Evolutionary conservation across 495 filamentous ascomycete genomes (phyloP).

Genomic region (Podospora australis): DNA sequence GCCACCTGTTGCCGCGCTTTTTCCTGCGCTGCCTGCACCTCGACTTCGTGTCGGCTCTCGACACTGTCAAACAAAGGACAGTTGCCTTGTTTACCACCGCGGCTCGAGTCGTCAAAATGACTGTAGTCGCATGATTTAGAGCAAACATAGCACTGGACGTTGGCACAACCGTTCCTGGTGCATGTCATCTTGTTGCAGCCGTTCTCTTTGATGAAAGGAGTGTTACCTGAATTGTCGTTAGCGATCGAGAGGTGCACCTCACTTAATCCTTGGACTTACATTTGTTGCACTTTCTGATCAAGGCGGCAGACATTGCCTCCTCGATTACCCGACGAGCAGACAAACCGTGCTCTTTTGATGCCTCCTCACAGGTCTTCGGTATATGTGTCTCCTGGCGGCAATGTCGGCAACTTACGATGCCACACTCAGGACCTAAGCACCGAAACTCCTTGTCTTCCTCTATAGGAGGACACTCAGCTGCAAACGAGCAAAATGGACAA

Average conservation of each 20-base stretch:
- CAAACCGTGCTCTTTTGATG: slow-evolving; percentile 49
- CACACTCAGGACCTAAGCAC: slow-evolving; percentile 62
- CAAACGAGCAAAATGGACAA: slow-evolving; percentile 82
- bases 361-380: slow-evolving; percentile 66
- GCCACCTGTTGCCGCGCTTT: slow-evolving; percentile 50
- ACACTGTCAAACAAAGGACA: slow-evolving; percentile 64
- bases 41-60: slow-evolving; percentile 55
- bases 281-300: slow-evolving; percentile 70
- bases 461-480: slow-evolving; percentile 59
- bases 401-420: slow-evolving; percentile 62
- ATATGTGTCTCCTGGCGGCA: slow-evolving; percentile 70
- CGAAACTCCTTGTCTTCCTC: slow-evolving; percentile 70
- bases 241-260: no score
- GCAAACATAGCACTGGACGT: slow-evolving; percentile 69
- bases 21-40: slow-evolving; percentile 60
- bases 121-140: slow-evolving; percentile 48
- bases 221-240: slow-evolving; percentile 41
- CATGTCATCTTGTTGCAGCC: slow-evolving; percentile 87
- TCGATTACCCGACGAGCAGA: slow-evolving; percentile 62
- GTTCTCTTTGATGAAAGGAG: slow-evolving; percentile 62
- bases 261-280: no score
- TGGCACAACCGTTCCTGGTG: slow-evolving; percentile 43
- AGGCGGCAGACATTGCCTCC: slow-evolving; percentile 74
- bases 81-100: slow-evolving; percentile 42
- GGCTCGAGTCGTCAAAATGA: slow-evolving; percentile 44